Evolutionary conservation across 495 filamentous ascomycete genomes (phyloP), one percentile per base, ranked within the genome.

Genomic region (Cercophora samala): DNA sequence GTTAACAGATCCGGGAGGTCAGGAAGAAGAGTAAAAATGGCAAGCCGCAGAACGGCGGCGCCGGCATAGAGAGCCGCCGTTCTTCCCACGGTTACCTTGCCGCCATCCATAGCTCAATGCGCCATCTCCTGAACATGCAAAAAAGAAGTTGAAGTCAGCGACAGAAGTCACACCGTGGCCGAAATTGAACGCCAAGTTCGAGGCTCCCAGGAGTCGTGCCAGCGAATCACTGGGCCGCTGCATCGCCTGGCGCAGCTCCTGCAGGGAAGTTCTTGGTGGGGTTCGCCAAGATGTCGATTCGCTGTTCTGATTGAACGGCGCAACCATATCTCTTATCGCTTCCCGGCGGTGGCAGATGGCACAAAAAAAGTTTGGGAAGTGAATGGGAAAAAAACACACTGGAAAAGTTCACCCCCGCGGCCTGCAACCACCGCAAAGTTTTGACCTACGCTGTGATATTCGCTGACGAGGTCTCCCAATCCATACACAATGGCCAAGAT

Each of bases 1-100:
- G 92, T 93, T 66, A 99, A 83, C 64, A 97, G 82, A 71, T 93
- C 88, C 17, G 96, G 91, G 32, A 99, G 83, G 17, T 86, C 87
- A 69, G 95, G 95, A 74, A 97, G 96, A 8, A 88, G 79, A 64
- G 86, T 84, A 76, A 91, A 91, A 61, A 98, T 85, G 63, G 93
- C 80, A 64, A 97, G 84, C 64, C 95, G 89, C 72, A 97, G 78
- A 61, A 87, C 85, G 68, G 92, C 88, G 66, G 93, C 95, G 53
- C 86, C 88, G 53, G 83, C 79, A 70, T 93, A 94, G 29, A 98
- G 85, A 66, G 86, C 82, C 55, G 85, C 84, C 83, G 90, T 94
- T 79, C 88, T 88, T 74, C 80, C 78, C 69, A 73, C 67, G 69
- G 75, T 75, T 79, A 80, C 80, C 77, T 80, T 83, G 76, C 72